phyloP scores from a whole-genome alignment of 371 early-diverging fungal species.

The Furculomyces boomerangus region DNA sequence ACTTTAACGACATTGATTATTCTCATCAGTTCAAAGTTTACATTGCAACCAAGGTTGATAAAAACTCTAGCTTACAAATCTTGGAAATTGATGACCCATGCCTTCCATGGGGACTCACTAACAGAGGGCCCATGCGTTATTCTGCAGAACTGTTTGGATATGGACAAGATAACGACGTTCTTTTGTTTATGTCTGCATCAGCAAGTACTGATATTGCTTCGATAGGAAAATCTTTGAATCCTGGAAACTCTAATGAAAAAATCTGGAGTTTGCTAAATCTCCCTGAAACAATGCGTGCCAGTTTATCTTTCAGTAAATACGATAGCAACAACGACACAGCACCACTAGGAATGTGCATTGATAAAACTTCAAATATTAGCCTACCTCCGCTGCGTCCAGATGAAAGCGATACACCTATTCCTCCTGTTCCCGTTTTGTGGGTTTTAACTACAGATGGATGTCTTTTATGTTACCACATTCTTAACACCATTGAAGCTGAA shows the following conservation, averaged over 20 bases:
- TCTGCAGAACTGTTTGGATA: background rate
- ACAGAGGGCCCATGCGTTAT: background rate
- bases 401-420: slow-evolving; percentile 1
- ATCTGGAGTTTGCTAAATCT: background rate
- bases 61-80: slow-evolving; percentile 13
- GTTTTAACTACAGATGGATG: slow-evolving; percentile 22
- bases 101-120: slow-evolving; percentile 9
- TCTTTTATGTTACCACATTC: slow-evolving; percentile 14
- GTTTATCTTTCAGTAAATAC: background rate
- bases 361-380: slow-evolving; percentile 11
- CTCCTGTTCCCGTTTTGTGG: slow-evolving; percentile 21
- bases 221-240: background rate
- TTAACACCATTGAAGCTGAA: slow-evolving; percentile 15
- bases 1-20: background rate
- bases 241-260: background rate
- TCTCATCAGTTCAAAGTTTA: slow-evolving; percentile 10
- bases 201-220: slow-evolving; percentile 2
- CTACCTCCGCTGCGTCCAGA: slow-evolving; percentile 11
- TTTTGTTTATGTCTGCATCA: slow-evolving; percentile 1
- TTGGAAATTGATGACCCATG: slow-evolving; percentile 16
- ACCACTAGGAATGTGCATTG: slow-evolving; percentile 17
- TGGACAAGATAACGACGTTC: background rate
- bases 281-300: background rate
- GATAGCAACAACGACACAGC: slow-evolving; percentile 8
- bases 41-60: slow-evolving; percentile 13